Base-by-base conservation (phyloP, 495 filamentous ascomycete species). In the Talaromyces stipitatus region DNA sequence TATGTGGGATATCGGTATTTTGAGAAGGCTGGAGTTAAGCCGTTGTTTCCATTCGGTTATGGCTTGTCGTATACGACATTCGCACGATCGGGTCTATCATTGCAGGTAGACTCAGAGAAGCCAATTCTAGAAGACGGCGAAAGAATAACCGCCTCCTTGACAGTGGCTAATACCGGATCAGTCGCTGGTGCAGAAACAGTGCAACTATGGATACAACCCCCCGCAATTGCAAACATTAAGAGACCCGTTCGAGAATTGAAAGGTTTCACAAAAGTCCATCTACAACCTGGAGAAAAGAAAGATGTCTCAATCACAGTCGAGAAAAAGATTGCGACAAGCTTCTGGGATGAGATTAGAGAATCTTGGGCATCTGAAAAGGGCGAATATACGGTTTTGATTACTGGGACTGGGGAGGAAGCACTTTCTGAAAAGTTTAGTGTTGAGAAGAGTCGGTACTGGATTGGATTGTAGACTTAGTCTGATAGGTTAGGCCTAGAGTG, bases 1-100 rank as follows among this genome's bases (percentile, higher is more conserved):
- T 92, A 87, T 66, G 85, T 95, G 54, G 89, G 90, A 2, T 95
- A 95, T 67, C 76, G 87, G 2, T 87, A 88, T 72, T 95, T 90
- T 72, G 90, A 95, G 66, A 82, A 84, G 46, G 67, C 79, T n/a
- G 72, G 80, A 11, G 73, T 87, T 29, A 69, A 73, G 1, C 84
- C 88, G 0, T 77, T 86, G 0, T 94, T 94, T 72, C 76, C 85
- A 47, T 95, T 95, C 63, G 90, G 90, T 45, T 84, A 92, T 66
- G 90, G 90, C 20, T 80, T 95, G 9, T 89, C 86, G 0, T 95
- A 94, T 68, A 89, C 90, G 0, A 84, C 76, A 4, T 95, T 95
- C 65, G 69, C 75, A 28, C 90, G 89, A 64, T 82, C 82, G 11
- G 71, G 82, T 20, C 80, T 88, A 16, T 75, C 72, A 1, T 46